Conservation (phyloP, 2,329 filamentous ascomycete genomes). For the Fulvia fulva region DNA sequence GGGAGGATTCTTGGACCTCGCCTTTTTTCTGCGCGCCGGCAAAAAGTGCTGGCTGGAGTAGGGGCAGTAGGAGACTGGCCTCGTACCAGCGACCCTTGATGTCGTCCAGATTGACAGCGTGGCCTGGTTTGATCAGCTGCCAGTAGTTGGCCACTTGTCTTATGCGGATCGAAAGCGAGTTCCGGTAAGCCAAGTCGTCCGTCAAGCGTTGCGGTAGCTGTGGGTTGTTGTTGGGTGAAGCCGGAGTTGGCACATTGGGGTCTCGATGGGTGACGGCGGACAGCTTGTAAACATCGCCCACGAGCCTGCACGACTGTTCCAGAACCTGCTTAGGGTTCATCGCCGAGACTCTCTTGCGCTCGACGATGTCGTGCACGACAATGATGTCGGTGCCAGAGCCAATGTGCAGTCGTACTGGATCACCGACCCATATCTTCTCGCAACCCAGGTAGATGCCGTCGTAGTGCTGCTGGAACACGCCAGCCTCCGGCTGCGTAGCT, state of each 20-base stretch:
- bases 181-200: constrained; percentile 50
- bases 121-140: constrained; percentile 37
- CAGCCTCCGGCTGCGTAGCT: constrained; percentile 35
- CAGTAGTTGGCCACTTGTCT: constrained; percentile 39
- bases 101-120: constrained; percentile 42
- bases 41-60: constrained; percentile 32
- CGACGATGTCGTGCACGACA: constrained; percentile 43
- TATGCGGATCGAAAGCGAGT: constrained; percentile 39
- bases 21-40: constrained; percentile 27
- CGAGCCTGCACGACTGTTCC: constrained; percentile 35
- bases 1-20: constrained; percentile 32
- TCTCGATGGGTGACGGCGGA: constrained; percentile 38
- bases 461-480: constrained; percentile 44
- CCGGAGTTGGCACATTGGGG: constrained; percentile 34
- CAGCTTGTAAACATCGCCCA: constrained; percentile 53
- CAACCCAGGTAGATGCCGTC: constrained; percentile 55
- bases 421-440: constrained; percentile 59
- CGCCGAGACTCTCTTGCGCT: constrained; percentile 31
- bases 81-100: constrained; percentile 62
- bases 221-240: constrained; percentile 31
- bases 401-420: constrained; percentile 51
- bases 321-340: constrained; percentile 23
- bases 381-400: constrained; percentile 47
- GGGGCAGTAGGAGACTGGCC: constrained; percentile 47
- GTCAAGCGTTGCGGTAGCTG: constrained; percentile 50